Evolutionary conservation across 163 green algal genomes (phyloP).

Genomic region (Chloroidium sp.): DNA sequence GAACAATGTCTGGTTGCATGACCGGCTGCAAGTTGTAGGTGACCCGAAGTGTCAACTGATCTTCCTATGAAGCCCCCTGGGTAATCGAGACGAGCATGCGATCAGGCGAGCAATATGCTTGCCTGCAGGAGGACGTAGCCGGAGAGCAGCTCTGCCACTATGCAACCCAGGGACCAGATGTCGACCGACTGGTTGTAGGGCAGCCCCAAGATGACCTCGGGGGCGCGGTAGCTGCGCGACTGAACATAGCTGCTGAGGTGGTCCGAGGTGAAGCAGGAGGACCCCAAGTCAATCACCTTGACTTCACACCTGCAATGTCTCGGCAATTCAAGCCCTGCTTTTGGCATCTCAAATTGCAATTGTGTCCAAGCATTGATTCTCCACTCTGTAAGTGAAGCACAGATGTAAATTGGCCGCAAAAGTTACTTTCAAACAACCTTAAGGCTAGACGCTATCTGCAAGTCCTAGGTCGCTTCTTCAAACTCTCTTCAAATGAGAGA

Average conservation of each 20-base stretch:
- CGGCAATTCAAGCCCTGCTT: neutral
- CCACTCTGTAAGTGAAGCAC: too few relatives aligned
- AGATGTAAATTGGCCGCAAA: too few relatives aligned
- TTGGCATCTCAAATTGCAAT: neutral
- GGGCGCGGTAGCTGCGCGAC: slow-evolving; percentile 84
- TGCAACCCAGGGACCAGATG: slow-evolving; percentile 91
- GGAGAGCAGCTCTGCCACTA: slow-evolving; percentile 85
- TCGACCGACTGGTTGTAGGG: slow-evolving; percentile 86
- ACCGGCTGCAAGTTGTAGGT: too few relatives aligned
- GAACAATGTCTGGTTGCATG: too few relatives aligned
- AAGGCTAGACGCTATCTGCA: neutral
- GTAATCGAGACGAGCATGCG: too few relatives aligned
- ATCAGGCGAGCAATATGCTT: too few relatives aligned
- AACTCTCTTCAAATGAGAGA: too few relatives aligned
- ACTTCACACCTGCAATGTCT: slow-evolving; percentile 38
- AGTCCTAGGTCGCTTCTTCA: too few relatives aligned
- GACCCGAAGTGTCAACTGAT: too few relatives aligned
- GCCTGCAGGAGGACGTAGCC: slow-evolving; percentile 70
- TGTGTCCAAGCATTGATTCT: too few relatives aligned
- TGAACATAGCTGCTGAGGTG: slow-evolving; percentile 90
- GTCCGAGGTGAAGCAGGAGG: slow-evolving; percentile 87
- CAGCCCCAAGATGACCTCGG: slow-evolving; percentile 88
- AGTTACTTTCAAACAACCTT: too few relatives aligned
- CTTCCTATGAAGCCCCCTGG: too few relatives aligned
- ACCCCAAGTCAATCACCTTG: slow-evolving; percentile 96